Percentiles rank a stretch among this genome's conserved stretches.
Evolutionary conservation across 257 asterid species (phyloP).

Genomic region (Lycium ferocissimum): DNA sequence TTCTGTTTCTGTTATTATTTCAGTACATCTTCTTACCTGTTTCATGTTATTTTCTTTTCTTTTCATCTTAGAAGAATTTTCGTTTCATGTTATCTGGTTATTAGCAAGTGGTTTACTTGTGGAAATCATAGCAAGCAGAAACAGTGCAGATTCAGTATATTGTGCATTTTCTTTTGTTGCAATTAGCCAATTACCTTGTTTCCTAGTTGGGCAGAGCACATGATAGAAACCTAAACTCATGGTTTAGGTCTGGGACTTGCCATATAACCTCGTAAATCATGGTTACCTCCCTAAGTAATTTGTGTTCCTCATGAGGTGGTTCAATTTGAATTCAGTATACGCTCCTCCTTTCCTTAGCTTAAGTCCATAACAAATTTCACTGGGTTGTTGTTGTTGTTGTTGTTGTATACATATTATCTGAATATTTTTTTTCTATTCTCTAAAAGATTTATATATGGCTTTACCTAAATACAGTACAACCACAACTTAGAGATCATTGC

Average conservation of each 20-base stretch:
- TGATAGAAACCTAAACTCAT: constrained; percentile 14
- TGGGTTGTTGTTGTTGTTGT: too few species aligned
- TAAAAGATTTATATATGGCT: not conserved
- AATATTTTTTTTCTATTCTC: not conserved
- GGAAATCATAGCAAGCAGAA: constrained; percentile 17
- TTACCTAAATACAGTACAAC: constrained; percentile 10
- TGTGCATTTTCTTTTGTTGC: not conserved
- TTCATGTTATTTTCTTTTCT: not conserved
- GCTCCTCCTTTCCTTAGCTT: not conserved
- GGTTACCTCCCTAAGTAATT: constrained; percentile 12
- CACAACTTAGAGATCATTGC: constrained; percentile 25
- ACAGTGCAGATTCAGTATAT: not conserved
- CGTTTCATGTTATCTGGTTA: not conserved
- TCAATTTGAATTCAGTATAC: constrained; percentile 11
- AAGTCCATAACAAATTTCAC: constrained; percentile 11
- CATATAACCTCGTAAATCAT: not conserved
- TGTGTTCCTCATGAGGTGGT: not conserved
- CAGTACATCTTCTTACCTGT: constrained; percentile 21
- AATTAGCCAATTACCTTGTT: not conserved
- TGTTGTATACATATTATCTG: not conserved
- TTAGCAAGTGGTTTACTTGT: constrained; percentile 19
- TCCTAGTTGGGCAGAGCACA: not conserved
- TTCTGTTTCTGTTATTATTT: constrained; percentile 1
- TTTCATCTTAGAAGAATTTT: not conserved
- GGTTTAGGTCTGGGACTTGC: constrained; percentile 19